These are phyloP conservation scores for Vanrija humicola DNA, from an alignment of 1,284 basidiomycete genomes.

Conservation along the genomic window DNA sequence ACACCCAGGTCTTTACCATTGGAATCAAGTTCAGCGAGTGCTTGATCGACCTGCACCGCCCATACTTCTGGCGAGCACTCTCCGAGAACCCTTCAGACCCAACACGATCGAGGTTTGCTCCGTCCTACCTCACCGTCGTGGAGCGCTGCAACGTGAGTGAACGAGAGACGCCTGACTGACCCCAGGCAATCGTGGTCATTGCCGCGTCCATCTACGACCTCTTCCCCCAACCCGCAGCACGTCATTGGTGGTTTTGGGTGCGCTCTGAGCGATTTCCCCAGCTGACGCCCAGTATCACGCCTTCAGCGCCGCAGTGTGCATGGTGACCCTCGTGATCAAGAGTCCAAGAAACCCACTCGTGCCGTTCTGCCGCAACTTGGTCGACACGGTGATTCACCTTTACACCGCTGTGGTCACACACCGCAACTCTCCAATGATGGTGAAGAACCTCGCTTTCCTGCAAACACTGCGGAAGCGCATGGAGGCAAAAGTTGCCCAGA, in stretches of 20 bases:
- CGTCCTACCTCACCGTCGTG: constrained; percentile 14
- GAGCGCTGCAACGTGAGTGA: constrained; percentile 14
- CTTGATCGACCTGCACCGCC: constrained; percentile 11
- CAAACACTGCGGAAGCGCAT: background rate
- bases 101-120: constrained; percentile 2
- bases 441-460: constrained; percentile 4
- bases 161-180: background rate
- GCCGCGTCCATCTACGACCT: constrained; percentile 6
- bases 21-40: constrained; percentile 11
- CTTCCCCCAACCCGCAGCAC: constrained; percentile 1
- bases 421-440: background rate
- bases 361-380: constrained; percentile 3
- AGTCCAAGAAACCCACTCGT: constrained; percentile 10
- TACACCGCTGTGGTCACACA: constrained; percentile 1
- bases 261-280: background rate
- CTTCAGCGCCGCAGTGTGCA: background rate
- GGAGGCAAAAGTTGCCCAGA: background rate
- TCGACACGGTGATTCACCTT: constrained; percentile 10
- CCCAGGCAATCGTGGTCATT: constrained; percentile 13
- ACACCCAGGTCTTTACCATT: constrained; percentile 9
- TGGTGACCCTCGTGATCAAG: constrained; percentile 11
- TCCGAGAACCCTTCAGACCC: constrained; percentile 11
- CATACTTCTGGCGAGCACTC: constrained; percentile 17
- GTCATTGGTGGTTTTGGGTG: constrained; percentile 6
- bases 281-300: background rate